phyloP scores from a whole-genome alignment of 2,329 filamentous ascomycete species.

The Diaporthe sp. region DNA sequence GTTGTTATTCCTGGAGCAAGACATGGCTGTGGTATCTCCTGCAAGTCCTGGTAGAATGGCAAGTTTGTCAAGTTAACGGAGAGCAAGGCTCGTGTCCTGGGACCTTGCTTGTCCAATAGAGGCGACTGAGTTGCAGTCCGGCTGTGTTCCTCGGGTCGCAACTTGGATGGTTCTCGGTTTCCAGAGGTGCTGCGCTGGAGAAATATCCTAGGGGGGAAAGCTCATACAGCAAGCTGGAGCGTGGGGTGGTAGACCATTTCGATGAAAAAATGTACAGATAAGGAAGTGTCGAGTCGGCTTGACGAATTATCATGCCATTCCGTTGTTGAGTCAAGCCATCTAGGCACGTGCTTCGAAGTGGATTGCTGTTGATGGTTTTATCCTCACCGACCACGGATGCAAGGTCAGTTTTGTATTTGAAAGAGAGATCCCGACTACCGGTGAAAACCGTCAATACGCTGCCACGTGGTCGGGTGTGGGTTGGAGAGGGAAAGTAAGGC shows the following conservation, averaged over 20 bases:
- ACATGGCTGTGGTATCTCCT: not conserved
- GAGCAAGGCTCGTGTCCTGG: not conserved
- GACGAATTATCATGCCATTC: constrained; percentile 7
- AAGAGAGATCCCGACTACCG: not conserved
- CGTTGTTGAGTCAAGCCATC: constrained; percentile 5
- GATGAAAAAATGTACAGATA: not conserved
- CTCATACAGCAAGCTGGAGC: constrained; percentile 20
- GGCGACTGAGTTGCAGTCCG: not conserved
- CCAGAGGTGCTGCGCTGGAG: too few relatives aligned
- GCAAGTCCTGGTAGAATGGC: too few relatives aligned
- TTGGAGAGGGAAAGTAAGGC: not conserved
- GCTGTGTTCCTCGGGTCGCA: not conserved
- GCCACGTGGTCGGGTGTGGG: constrained; percentile 22
- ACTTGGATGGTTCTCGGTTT: not conserved
- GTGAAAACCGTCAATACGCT: not conserved
- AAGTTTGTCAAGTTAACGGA: not conserved
- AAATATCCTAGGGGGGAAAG: not conserved
- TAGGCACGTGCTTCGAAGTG: not conserved
- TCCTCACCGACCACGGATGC: not conserved
- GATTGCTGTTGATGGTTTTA: not conserved
- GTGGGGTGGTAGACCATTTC: not conserved
- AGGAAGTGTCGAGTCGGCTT: not conserved
- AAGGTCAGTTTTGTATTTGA: not conserved
- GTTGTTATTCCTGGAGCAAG: constrained; percentile 17
- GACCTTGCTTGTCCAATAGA: not conserved